Percentiles rank a stretch among this genome's conserved stretches.
phyloP scores from a whole-genome alignment of 1,139 yeast species.

The Lizanozyma gosingica region DNA sequence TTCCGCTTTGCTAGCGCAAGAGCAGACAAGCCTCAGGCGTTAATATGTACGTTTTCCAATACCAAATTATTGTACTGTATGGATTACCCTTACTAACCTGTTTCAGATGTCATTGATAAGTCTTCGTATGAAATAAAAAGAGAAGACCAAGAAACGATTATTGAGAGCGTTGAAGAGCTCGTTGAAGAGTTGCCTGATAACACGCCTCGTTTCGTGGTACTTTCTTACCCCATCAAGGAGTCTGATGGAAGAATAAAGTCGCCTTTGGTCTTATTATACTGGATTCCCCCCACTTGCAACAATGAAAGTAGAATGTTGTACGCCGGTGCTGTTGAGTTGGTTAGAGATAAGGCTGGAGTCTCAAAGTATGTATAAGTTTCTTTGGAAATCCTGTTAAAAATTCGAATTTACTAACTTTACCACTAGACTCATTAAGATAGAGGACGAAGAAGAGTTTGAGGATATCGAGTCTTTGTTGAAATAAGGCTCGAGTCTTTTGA shows the following conservation, averaged over 20 bases:
- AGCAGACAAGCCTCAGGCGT: conserved; percentile 53
- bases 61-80: no score
- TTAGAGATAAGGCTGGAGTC: conserved; percentile 73
- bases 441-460: conserved; percentile 57
- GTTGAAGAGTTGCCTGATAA: conserved; percentile 77
- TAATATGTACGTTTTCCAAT: conserved; percentile 43
- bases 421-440: conserved; percentile 39
- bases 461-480: conserved; percentile 19
- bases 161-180: conserved; percentile 47
- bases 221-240: conserved; percentile 68
- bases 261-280: conserved; percentile 73
- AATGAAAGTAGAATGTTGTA: conserved; percentile 77
- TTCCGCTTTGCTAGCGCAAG: conserved; percentile 68
- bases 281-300: conserved; percentile 79
- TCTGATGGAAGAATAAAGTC: conserved; percentile 64
- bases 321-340: conserved; percentile 80
- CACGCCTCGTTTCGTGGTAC: conserved; percentile 62
- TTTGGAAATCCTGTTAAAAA: background rate
- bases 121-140: conserved; percentile 45
- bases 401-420: conserved; percentile 16
- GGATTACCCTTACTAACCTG: background rate
- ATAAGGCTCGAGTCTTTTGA: no score
- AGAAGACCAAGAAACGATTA: conserved; percentile 35
- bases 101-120: conserved; percentile 46
- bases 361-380: conserved; percentile 36